Base-by-base conservation (phyloP, 257 asterid species). In the Capsicum baccatum region DNA sequence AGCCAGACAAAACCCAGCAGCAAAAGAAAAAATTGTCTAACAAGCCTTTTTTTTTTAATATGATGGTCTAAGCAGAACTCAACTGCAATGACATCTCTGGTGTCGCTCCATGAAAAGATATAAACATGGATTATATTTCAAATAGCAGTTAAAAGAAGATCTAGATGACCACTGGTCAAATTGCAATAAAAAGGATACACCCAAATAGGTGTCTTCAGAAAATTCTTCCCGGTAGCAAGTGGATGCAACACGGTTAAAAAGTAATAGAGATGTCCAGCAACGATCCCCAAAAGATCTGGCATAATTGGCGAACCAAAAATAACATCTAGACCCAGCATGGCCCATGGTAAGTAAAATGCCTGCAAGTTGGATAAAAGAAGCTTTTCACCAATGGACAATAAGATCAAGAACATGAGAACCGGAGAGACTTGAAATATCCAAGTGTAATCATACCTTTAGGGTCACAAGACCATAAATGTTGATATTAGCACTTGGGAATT, bases 331-430 rank as follows among this genome's bases (percentile, higher is more conserved):
- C 92, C 89, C 55, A 96, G 96, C 99, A 94, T 95, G 59, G 98
- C 95, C 99, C 99, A 97, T n/a, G 99, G 99, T 85, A 97, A 85
- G 88, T 95, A 96, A 90, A 96, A 94, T 82, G 98, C 98, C 99
- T 96, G 94, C 84, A 66, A 84, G 68, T 79, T 66, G 80, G 79
- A 44, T 57, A 14, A 79, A 52, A 39, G 69, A 54, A 78, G 62
- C 64, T 52, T 78, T 78, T 78, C 64, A 78, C 50, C 81, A 78
- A 78, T 15, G 48, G 64, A 54, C 47, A 33, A 78, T 54, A 78
- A 78, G 81, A 76, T 76, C 17, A 58, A 69, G 64, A 80, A 58
- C 19, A 33, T 21, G 42, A 47, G 70, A 58, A 66, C 42, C 35
- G 21, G 81, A 73, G 52, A 80, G 5, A 5, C 42, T 39, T 48